Conservation (phyloP, 139 green algal genomes). For the Closterium sp. region DNA sequence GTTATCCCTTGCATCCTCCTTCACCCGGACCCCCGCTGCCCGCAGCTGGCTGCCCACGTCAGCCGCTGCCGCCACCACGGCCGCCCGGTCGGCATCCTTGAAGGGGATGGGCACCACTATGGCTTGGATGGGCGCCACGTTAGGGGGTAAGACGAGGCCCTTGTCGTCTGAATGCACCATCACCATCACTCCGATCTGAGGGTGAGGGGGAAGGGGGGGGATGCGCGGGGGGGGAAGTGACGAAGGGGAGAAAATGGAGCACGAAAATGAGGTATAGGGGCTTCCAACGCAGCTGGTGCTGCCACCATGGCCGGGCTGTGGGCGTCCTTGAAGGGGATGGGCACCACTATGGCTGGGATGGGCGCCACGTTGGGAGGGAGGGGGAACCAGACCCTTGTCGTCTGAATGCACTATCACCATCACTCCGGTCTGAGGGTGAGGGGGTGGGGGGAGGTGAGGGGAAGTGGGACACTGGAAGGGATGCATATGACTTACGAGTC, state of each 20-base stretch:
- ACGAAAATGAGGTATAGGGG: no score
- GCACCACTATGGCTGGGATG: slow-evolving; percentile 65
- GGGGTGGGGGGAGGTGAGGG: background rate
- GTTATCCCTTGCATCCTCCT: slow-evolving; percentile 82
- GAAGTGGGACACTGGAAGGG: background rate
- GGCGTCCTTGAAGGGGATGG: slow-evolving; percentile 59
- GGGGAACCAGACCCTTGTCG: slow-evolving; percentile 88
- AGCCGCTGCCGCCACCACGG: slow-evolving; percentile 17
- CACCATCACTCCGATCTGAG: slow-evolving; percentile 91
- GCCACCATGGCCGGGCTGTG: slow-evolving; percentile 19
- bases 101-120: slow-evolving; percentile 58
- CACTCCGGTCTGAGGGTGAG: slow-evolving; percentile 75
- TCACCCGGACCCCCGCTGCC: slow-evolving; percentile 69
- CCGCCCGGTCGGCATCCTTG: slow-evolving; percentile 41
- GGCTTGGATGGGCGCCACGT: slow-evolving; percentile 78
- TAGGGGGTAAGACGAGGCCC: slow-evolving; percentile 90
- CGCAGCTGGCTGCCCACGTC: slow-evolving; percentile 57
- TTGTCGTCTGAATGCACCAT: slow-evolving; percentile 98
- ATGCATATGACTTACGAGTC: no score
- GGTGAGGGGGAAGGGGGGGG: no score
- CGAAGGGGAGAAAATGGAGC: no score
- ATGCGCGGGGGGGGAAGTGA: no score
- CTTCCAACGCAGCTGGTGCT: slow-evolving; percentile 46
- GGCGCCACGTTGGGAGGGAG: no score
- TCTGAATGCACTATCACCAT: slow-evolving; percentile 98